phyloP scores from a whole-genome alignment of 345 rosid species.

The Hibiscus tridactylites region DNA sequence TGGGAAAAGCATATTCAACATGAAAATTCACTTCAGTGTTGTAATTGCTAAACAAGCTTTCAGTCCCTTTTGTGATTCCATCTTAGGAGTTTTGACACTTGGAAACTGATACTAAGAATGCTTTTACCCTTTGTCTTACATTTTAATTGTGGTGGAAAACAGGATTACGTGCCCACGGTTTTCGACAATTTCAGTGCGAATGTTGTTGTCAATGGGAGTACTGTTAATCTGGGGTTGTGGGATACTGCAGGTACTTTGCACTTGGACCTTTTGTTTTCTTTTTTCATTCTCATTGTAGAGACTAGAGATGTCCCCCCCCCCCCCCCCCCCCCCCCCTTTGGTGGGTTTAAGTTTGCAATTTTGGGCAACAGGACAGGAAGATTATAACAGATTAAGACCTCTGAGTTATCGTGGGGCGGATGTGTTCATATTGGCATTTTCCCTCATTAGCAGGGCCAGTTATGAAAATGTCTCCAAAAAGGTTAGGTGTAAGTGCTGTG shows the following conservation, averaged over 20 bases:
- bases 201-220: constrained; percentile 80
- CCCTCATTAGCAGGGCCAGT: constrained; percentile 98
- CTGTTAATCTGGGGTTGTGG: constrained; percentile 91
- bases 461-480: constrained; percentile 92
- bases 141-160: constrained; percentile 20
- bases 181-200: constrained; percentile 97
- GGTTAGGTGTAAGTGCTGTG: constrained; percentile 25
- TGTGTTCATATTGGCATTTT: constrained; percentile 89
- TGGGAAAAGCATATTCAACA: neutral
- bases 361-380: constrained; percentile 72
- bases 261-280: too few relatives aligned
- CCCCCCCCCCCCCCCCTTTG: neutral
- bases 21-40: neutral
- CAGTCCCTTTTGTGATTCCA: neutral
- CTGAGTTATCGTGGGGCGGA: constrained; percentile 94
- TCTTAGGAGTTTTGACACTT: neutral
- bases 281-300: neutral
- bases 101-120: neutral
- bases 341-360: neutral
- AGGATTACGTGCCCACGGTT: constrained; percentile 94
- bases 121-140: neutral
- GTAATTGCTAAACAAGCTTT: neutral
- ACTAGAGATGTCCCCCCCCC: neutral
- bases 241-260: constrained; percentile 79
- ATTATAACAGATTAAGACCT: constrained; percentile 87